Evolutionary conservation across 106 monocot species (phyloP).

Genomic region (Cymbidium sinense): DNA sequence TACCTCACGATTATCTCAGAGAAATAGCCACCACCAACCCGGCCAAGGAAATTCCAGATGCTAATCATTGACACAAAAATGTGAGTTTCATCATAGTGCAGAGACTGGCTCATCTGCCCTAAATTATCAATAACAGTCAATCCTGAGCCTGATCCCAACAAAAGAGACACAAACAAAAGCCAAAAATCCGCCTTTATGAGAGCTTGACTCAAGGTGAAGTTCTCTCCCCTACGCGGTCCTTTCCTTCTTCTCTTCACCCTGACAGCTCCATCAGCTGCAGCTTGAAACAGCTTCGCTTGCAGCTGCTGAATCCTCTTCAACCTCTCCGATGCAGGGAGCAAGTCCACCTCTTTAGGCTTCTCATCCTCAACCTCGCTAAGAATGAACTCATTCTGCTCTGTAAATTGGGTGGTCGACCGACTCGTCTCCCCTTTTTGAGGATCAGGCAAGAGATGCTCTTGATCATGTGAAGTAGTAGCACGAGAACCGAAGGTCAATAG

Average conservation of each 20-base stretch:
- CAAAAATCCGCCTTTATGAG: slow-evolving; percentile 87
- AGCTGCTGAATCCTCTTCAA: slow-evolving; percentile 70
- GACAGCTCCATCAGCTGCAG: slow-evolving; percentile 84
- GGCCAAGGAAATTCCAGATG: slow-evolving; percentile 92
- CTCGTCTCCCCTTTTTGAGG: slow-evolving; percentile 42
- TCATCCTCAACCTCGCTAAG: slow-evolving; percentile 90
- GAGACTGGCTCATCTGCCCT: slow-evolving; percentile 79
- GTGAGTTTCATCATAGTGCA: slow-evolving; percentile 63
- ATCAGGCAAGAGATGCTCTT: slow-evolving; percentile 39
- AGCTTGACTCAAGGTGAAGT: slow-evolving; percentile 82
- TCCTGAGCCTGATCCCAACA: slow-evolving; percentile 81
- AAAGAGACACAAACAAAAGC: slow-evolving; percentile 74
- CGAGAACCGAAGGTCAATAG: slow-evolving; percentile 27
- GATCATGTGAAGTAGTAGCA: slow-evolving; percentile 7
- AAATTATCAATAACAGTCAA: slow-evolving; percentile 86
- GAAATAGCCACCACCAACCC: slow-evolving; percentile 72
- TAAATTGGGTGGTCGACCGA: slow-evolving; percentile 11
- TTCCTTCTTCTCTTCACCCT: slow-evolving; percentile 75
- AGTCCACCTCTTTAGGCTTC: slow-evolving; percentile 71
- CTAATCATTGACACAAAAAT: slow-evolving; percentile 88
- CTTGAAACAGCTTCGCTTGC: slow-evolving; percentile 68
- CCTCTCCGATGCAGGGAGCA: slow-evolving; percentile 75
- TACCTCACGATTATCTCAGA: slow-evolving; percentile 80
- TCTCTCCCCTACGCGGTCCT: slow-evolving; percentile 75
- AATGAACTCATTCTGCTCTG: slow-evolving; percentile 44